Percentiles rank a stretch among this genome's conserved stretches.
Evolutionary conservation across 345 rosid species (phyloP).

Genomic region (Eucalyptus leucophloia): DNA sequence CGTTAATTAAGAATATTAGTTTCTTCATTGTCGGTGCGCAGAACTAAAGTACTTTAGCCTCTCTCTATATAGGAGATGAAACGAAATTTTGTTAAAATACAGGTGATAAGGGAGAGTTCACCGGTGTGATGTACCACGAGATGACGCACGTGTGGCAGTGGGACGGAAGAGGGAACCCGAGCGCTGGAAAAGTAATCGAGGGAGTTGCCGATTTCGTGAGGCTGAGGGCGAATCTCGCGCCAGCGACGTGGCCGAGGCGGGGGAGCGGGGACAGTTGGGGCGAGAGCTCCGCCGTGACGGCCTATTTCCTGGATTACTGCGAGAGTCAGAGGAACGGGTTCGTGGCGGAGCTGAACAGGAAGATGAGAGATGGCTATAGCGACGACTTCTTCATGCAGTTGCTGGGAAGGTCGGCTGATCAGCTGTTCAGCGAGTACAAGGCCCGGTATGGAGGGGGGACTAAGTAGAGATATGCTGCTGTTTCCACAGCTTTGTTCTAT

Average conservation of each 20-base stretch:
- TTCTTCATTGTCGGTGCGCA: background rate
- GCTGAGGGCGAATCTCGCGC: conserved; percentile 37
- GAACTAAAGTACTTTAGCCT: background rate
- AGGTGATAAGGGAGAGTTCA: conserved; percentile 18
- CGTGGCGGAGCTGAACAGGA: conserved; percentile 58
- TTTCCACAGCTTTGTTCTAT: background rate
- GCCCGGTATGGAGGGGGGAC: conserved; percentile 20
- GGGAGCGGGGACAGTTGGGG: conserved; percentile 63
- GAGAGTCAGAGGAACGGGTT: conserved; percentile 37
- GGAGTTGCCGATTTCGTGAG: conserved; percentile 69
- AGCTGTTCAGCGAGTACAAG: conserved; percentile 62
- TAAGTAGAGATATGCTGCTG: background rate
- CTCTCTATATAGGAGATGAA: background rate
- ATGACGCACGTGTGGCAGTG: conserved; percentile 65
- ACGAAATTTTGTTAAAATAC: background rate
- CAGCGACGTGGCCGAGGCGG: conserved; percentile 1
- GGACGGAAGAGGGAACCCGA: conserved; percentile 28
- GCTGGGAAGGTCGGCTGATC: conserved; percentile 42
- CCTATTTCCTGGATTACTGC: conserved; percentile 60
- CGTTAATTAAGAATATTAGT: background rate
- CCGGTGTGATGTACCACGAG: conserved; percentile 60
- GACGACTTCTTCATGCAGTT: conserved; percentile 36
- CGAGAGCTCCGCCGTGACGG: conserved; percentile 42
- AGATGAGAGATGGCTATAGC: conserved; percentile 44
- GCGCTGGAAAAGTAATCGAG: conserved; percentile 39